Percentiles rank a stretch among this genome's conserved stretches.
These are phyloP conservation scores for Ascochyta rabiei DNA, from an alignment of 2,329 filamentous ascomycete genomes.

Conservation along the genomic window DNA sequence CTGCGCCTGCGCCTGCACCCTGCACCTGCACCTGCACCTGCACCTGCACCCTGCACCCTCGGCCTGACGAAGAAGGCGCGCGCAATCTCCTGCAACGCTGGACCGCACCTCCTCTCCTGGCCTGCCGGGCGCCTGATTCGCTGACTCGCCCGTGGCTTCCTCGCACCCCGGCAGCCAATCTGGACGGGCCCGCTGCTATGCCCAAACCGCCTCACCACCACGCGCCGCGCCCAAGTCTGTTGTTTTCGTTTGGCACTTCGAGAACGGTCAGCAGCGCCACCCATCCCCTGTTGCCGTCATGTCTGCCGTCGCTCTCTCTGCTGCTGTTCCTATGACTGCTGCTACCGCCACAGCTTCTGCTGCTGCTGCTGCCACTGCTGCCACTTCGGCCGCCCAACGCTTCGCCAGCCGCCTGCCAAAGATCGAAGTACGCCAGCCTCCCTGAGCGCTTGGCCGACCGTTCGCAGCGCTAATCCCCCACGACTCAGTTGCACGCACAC, in stretches of 20 bases:
- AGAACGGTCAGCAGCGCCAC: constrained; percentile 29
- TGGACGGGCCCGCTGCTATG: constrained; percentile 21
- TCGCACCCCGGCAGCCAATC: constrained; percentile 11
- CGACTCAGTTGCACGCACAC: constrained; percentile 74
- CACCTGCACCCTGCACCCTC: background rate
- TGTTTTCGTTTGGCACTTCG: constrained; percentile 24
- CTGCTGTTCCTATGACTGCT: no score
- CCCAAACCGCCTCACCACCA: constrained; percentile 23
- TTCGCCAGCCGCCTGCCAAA: constrained; percentile 51
- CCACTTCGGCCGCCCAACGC: constrained; percentile 5
- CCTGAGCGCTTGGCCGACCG: constrained; percentile 32
- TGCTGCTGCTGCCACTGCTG: constrained; percentile 3
- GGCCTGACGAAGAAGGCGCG: constrained; percentile 35
- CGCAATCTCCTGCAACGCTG: constrained; percentile 33
- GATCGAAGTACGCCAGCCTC: constrained; percentile 47
- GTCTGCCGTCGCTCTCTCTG: background rate
- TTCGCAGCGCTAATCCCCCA: constrained; percentile 35
- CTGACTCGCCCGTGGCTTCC: constrained; percentile 20
- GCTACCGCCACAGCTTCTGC: background rate
- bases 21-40: no score
- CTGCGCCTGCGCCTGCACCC: constrained; percentile 12
- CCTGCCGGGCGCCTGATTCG: constrained; percentile 21
- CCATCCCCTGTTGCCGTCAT: constrained; percentile 22
- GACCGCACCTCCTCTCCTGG: constrained; percentile 30
- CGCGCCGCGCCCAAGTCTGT: constrained; percentile 19